Conservation (phyloP, 192 early-diverging fungal genomes). For the Coemansia sp. region DNA sequence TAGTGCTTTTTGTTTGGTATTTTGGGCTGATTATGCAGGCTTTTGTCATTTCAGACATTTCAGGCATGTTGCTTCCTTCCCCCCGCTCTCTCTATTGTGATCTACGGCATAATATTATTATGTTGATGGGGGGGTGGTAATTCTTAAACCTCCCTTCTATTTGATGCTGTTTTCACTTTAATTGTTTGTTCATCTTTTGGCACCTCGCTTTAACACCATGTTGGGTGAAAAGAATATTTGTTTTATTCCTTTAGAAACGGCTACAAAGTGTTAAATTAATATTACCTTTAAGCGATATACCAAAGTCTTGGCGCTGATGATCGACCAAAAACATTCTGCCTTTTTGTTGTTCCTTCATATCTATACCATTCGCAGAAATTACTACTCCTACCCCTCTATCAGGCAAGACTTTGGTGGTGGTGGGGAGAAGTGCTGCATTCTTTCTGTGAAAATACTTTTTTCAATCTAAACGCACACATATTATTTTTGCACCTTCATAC, state of each 20-base stretch:
- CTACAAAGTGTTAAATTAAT: conserved; percentile 1
- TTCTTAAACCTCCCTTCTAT: not conserved
- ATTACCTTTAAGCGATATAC: not conserved
- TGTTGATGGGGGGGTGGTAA: not conserved
- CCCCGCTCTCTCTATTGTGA: not conserved
- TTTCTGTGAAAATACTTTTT: not conserved
- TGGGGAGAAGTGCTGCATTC: not conserved
- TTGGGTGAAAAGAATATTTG: not conserved
- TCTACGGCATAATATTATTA: not conserved
- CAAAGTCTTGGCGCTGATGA: conserved; percentile 3
- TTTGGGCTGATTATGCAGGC: not conserved
- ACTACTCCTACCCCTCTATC: not conserved
- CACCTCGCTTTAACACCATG: too few species aligned
- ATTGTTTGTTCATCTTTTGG: not conserved
- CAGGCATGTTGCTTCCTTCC: not conserved
- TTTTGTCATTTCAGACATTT: not conserved
- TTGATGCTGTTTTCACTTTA: not conserved
- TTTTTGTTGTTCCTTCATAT: not conserved
- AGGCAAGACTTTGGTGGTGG: not conserved
- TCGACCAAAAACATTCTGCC: not conserved
- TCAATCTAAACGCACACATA: too few species aligned
- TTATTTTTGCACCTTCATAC: not conserved
- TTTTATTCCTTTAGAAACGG: not conserved
- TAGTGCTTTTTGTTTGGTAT: conserved; percentile 3
- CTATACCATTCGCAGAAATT: not conserved